Base-by-base conservation (phyloP, 2,329 filamentous ascomycete species). In the Pestalotiopsis sp. region DNA sequence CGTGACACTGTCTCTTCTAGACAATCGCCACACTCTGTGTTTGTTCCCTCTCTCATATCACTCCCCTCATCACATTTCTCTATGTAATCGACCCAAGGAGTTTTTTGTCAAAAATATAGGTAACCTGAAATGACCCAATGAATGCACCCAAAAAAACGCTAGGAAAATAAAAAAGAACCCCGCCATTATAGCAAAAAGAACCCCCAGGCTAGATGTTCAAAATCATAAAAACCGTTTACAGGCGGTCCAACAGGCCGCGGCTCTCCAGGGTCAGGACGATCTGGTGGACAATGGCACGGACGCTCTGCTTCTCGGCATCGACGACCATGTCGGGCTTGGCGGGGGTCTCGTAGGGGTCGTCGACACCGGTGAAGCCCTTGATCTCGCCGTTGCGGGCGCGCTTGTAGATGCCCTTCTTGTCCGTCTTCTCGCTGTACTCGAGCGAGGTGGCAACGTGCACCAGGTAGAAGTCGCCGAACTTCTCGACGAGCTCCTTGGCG, bases 311-410 rank as follows among this genome's bases (percentile, higher is more conserved):
- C 83, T 93, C 91, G 67, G 92, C 81, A 81, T 98, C 92, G 52
- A 98, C 95, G 4, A 90, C 89, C 72, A 99, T 86, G 79, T 98
- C 91, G 39, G 95, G 89, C 83, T 95, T 94, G 73, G 83, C 76
- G 11, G 96, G 96, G 25, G 82, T 79, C 90, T 99, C 96, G 79
- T 99, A 99, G 63, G 96, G 95, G 84, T 98, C 95, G 79, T 98
- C 95, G 68, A 99, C 94, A 76, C 96, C 96, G 7, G 96, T 99
- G 88, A 99, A 99, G 72, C 95, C 95, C 90, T 95, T 96, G 83
- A 99, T 97, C 85, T 97, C 93, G 69, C 96, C 96, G 23, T 86
- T 88, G 71, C 96, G 89, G 55, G 96, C 96, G 79, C 90, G 89
- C 73, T 88, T 88, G 83, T 98, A 99, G 78, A 97, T 91, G 69